Percentiles rank a stretch among this genome's conserved stretches.
Conservation (phyloP, 805 yeast species). For the Wickerhamomyces bisporus region DNA sequence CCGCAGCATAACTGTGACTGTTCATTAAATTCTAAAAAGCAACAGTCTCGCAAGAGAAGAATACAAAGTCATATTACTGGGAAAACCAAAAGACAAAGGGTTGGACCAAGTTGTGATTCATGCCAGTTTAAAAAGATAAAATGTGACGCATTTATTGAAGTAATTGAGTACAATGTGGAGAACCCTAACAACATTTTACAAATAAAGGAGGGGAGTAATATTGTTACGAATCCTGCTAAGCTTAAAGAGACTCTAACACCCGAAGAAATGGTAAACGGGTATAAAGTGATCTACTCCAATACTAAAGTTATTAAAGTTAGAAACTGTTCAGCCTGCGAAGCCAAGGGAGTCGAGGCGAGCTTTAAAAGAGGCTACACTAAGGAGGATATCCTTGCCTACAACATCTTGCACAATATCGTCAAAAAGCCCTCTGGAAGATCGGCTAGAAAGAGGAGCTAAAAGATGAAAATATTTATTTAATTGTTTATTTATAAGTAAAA, state of each 20-base stretch:
- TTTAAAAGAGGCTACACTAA: constrained; percentile 18
- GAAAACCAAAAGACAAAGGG: constrained; percentile 46
- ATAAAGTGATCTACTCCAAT: constrained; percentile 10
- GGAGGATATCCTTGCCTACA: constrained; percentile 9
- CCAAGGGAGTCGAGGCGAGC: constrained; percentile 5
- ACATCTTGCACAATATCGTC: neutral
- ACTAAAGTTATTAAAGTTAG: constrained; percentile 16
- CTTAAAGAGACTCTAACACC: neutral
- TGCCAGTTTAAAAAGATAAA: constrained; percentile 67
- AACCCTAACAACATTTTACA: neutral
- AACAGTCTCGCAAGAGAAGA: neutral
- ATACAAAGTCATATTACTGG: constrained; percentile 11
- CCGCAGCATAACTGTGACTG: no score
- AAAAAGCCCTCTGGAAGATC: neutral
- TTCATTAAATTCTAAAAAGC: neutral
- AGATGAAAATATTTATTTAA: neutral
- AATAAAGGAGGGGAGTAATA: neutral
- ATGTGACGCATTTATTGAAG: constrained; percentile 61
- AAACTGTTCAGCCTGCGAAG: constrained; percentile 13
- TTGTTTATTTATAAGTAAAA: no score
- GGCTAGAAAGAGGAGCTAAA: neutral
- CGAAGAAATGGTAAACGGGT: constrained; percentile 6
- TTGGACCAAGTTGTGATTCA: constrained; percentile 71
- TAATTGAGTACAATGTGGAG: constrained; percentile 24
- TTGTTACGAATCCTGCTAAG: neutral